These are phyloP conservation scores for Viridothelium virens DNA, from an alignment of 495 filamentous ascomycete species.

Conservation along the genomic window DNA sequence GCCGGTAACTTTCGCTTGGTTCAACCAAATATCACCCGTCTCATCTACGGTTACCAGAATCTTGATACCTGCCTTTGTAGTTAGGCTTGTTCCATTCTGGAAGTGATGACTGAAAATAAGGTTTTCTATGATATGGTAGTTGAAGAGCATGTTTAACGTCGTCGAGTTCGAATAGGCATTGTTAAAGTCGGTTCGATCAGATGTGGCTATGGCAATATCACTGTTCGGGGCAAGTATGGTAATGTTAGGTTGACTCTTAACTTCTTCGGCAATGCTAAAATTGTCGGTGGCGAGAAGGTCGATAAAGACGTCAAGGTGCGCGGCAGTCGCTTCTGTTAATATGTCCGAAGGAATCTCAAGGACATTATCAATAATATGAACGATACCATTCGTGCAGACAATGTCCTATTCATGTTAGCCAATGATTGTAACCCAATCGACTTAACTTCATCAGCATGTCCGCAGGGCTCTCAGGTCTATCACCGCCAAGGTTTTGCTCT, in stretches of 20 bases:
- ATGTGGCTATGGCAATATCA: conserved; percentile 15
- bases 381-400: conserved; percentile 22
- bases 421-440: not conserved
- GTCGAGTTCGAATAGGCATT: not conserved
- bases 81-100: conserved; percentile 14
- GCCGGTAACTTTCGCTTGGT: conserved; percentile 21
- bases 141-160: conserved; percentile 16
- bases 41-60: conserved; percentile 18
- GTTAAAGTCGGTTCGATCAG: conserved; percentile 1
- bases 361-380: conserved; percentile 31
- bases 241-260: conserved; percentile 17
- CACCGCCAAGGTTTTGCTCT: not conserved
- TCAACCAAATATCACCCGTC: conserved; percentile 18
- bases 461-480: not conserved
- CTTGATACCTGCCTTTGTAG: conserved; percentile 14
- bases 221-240: conserved; percentile 20
- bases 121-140: conserved; percentile 20
- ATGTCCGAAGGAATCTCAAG: conserved; percentile 22
- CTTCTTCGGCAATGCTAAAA: conserved; percentile 22
- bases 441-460: not conserved
- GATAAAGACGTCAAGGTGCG: conserved; percentile 21
- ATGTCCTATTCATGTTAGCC: conserved; percentile 16
- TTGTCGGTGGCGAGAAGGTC: conserved; percentile 15
- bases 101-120: conserved; percentile 13
- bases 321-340: conserved; percentile 16